These are phyloP conservation scores for Arthrobotrys pseudoclavata DNA, from an alignment of 2,329 filamentous ascomycete species.

Conservation along the genomic window DNA sequence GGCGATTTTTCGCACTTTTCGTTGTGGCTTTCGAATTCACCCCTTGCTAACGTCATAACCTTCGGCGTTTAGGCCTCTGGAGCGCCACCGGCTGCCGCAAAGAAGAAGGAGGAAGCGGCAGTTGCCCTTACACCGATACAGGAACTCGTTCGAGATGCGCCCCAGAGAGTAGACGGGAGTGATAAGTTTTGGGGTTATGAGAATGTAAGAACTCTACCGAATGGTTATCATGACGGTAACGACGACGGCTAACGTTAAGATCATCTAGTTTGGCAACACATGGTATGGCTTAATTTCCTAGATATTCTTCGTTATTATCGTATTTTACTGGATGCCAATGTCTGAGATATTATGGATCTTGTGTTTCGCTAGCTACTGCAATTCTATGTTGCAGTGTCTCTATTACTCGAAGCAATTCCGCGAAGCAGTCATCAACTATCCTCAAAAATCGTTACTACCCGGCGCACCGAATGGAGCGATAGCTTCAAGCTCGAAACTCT, in stretches of 20 bases:
- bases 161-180: slow-evolving; percentile 86
- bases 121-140: slow-evolving; percentile 65
- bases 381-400: slow-evolving; percentile 96
- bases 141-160: slow-evolving; percentile 84
- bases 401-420: slow-evolving; percentile 96
- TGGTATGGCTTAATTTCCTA: slow-evolving; percentile 57
- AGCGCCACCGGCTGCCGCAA: slow-evolving; percentile 47
- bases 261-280: slow-evolving; percentile 59
- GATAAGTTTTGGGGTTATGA: slow-evolving; percentile 99
- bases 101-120: slow-evolving; percentile 55
- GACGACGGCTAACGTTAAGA: slow-evolving; percentile 45
- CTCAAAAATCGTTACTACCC: slow-evolving; percentile 68
- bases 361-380: slow-evolving; percentile 82
- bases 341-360: slow-evolving; percentile 47
- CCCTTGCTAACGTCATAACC: slow-evolving; percentile 17
- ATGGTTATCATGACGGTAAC: not conserved
- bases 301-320: slow-evolving; percentile 60
- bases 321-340: slow-evolving; percentile 37
- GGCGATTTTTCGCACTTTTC: slow-evolving; percentile 5
- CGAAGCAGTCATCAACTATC: slow-evolving; percentile 93
- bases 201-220: slow-evolving; percentile 78
- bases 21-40: slow-evolving; percentile 2
- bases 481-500: slow-evolving; percentile 61
- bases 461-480: slow-evolving; percentile 71
- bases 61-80: slow-evolving; percentile 41